phyloP scores from a whole-genome alignment of 768 basidiomycete genomes.

The Termitomyces sp. region DNA sequence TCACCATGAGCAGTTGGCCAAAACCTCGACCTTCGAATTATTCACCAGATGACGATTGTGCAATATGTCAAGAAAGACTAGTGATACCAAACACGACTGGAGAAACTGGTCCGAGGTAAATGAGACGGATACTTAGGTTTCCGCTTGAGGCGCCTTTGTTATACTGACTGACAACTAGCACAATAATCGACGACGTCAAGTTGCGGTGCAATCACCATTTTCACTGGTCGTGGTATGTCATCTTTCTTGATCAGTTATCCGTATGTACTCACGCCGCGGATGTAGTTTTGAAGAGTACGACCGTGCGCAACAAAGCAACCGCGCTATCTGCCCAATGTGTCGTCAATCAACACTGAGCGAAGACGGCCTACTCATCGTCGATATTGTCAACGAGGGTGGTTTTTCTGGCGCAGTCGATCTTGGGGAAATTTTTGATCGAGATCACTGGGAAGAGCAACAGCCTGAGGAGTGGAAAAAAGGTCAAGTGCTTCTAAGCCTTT shows the following conservation, averaged over 20 bases:
- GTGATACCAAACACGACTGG: constrained; percentile 5
- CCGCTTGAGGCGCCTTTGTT: not conserved
- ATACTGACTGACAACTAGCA: not conserved
- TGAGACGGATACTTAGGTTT: not conserved
- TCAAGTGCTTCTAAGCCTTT: constrained; percentile 6
- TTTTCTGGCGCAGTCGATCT: constrained; percentile 8
- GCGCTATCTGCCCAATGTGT: constrained; percentile 6
- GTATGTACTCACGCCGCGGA: not conserved
- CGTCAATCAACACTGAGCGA: constrained; percentile 4
- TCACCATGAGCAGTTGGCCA: not conserved
- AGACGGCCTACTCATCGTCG: constrained; percentile 4
- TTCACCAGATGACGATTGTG: constrained; percentile 5
- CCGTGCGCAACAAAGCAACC: constrained; percentile 4
- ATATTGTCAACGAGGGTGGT: constrained; percentile 8
- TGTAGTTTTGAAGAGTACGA: constrained; percentile 10
- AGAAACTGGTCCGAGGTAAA: constrained; percentile 6
- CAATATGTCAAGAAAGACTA: constrained; percentile 3
- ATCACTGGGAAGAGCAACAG: constrained; percentile 10
- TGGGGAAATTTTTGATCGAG: constrained; percentile 6
- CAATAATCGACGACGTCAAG: constrained; percentile 8
- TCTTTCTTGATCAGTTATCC: not conserved
- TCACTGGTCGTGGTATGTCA: constrained; percentile 8
- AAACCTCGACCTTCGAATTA: constrained; percentile 5
- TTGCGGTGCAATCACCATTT: constrained; percentile 8
- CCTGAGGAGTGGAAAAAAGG: constrained; percentile 9